Evolutionary conservation across 2,329 filamentous ascomycete genomes (phyloP), one percentile per base, ranked within the genome.

Genomic region (Penicillium aurantiogriseum): DNA sequence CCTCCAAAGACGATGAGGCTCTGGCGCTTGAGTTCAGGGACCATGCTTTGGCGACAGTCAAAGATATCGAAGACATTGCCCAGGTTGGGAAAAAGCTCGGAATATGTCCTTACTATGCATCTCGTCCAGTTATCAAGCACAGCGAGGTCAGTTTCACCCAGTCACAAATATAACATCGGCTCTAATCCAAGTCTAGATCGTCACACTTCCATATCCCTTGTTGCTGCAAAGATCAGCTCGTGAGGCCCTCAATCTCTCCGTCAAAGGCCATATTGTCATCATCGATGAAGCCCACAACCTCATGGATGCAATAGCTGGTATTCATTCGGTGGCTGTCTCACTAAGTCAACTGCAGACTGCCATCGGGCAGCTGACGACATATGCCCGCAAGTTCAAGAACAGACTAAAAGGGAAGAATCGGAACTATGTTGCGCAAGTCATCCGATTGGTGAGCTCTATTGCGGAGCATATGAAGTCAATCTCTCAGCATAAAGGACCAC

Each of bases 211-310:
- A 0, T 99, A 99, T 70, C 93, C 93, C 1, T 76, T 99, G 7
- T 81, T 99, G 0, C 79, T 99, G 3, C 94, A 97, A 69, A 90
- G 88, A 67, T 90, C 87, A 4, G 92, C 94, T 0, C 83, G 94
- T 48, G 92, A 97, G 59, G 92, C 94, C 0, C 81, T 99, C 0
- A 88, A 89, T 0, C 86, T 99, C 43, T 93, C 89, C 25, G 76
- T 99, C 9, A 92, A 95, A 66, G 86, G 87, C 5, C 94, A 96
- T 68, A 81, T 99, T 0, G 87, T 99, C n/a, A 89, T 99, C 27
- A 90, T 99, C 47, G 94, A 99, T 65, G 94, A 99, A 78, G 94
- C 94, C 0, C 94, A 99, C 72, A 99, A 99, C 69, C 84, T 99
- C 51, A 96, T 97, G 88, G 92, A 97, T 72, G 92, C 93, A 0